Base-by-base conservation (phyloP, 805 yeast species). In the Wickerhamiella galacta region DNA sequence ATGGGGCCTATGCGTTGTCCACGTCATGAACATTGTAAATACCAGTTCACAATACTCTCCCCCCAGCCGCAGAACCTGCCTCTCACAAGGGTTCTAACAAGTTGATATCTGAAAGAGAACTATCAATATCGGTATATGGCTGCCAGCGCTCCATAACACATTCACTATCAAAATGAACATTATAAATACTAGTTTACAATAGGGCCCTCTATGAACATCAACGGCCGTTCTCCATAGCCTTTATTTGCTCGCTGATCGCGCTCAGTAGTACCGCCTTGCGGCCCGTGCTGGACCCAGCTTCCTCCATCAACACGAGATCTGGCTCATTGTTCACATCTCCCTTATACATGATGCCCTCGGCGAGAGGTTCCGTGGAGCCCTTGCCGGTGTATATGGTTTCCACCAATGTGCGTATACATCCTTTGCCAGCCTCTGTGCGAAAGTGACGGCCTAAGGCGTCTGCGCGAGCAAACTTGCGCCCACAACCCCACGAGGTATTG, bases 401-500 rank as follows among this genome's bases (percentile, higher is more conserved):
- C 61, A 74, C 63, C 39, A 76, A 57, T 3, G 80, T 79, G 38
- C 64, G 58, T 33, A 77, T 67, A 48, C 90, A 77, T 14, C 61
- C 53, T 60, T 75, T 66, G 1, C 90, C 90, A 0, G 78, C 69
- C 38, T 75, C 87, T 2, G 85, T 73, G 35, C 79, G 57, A 47
- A 76, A 75, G 47, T 77, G 90, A 32, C 87, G 63, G 2, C 78
- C 72, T 25, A 77, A 59, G 0, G 87, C 90, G 50, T 78, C 90
- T 2, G 79, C 73, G 26, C 90, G 58, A 4, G 85, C 82, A 52
- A 77, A 77, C 40, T 64, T 61, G 47, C 72, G 69, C 11, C 77
- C 75, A 50, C 87, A 76, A 3, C 85, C 87, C 85, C 87, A 75
- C 41, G 56, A 53, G 3, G 75, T 70, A 10, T 45, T 48, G 1